Conservation (phyloP, 1,284 basidiomycete genomes). For the Cystobasidium slooffiae region DNA sequence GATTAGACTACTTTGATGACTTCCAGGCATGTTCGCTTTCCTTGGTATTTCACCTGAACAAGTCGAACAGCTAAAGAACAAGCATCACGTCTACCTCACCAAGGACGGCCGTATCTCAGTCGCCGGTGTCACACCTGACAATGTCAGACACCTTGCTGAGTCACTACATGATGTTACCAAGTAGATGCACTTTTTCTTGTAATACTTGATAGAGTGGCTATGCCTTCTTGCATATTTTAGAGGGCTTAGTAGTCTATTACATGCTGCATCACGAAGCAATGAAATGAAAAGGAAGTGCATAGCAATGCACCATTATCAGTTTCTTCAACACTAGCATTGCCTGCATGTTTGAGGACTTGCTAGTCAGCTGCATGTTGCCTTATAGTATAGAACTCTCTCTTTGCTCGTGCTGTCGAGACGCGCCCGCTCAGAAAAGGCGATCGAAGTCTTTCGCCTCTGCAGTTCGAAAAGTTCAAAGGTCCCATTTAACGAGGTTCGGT, state of each 20-base stretch:
- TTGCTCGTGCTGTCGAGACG: not conserved
- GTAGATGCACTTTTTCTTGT: constrained; percentile 38
- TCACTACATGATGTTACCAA: constrained; percentile 68
- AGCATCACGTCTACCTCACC: constrained; percentile 89
- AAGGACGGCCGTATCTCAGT: constrained; percentile 51
- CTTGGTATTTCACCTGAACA: constrained; percentile 61
- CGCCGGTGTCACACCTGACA: constrained; percentile 80
- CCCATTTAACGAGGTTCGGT: not conserved
- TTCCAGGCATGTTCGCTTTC: constrained; percentile 48
- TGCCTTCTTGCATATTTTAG: not conserved
- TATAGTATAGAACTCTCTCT: not conserved
- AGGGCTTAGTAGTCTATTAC: not conserved
- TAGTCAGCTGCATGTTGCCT: no score
- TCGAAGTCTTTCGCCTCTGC: not conserved
- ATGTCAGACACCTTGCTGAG: constrained; percentile 77
- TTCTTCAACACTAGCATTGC: not conserved
- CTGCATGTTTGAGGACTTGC: no score
- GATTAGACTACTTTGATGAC: no score
- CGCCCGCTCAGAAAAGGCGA: not conserved
- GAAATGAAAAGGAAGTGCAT: constrained; percentile 5
- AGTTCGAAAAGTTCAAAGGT: constrained; percentile 22
- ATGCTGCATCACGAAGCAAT: not conserved
- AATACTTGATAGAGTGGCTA: not conserved
- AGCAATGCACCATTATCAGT: constrained; percentile 1
- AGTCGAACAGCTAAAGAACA: constrained; percentile 71